A percentile compares a stretch with the other conserved stretches of the same genome.
phyloP scores from a whole-genome alignment of 257 asterid genomes.

The Gentiana straminea region DNA sequence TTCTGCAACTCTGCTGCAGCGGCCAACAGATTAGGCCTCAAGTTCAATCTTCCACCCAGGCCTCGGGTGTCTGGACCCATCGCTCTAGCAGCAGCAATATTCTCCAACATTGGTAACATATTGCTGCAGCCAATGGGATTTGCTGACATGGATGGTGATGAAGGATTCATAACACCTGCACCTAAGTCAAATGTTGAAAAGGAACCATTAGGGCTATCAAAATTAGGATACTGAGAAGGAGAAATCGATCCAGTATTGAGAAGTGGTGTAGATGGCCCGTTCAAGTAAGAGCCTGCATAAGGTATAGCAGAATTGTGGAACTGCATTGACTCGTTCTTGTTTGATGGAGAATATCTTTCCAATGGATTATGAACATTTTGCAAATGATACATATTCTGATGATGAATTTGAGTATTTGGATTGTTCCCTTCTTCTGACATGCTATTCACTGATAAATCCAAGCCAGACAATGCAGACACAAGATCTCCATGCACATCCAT shows the following conservation, averaged over 20 bases:
- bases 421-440: constrained; percentile 34
- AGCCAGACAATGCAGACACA: constrained; percentile 49
- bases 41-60: constrained; percentile 30
- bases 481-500: constrained; percentile 37
- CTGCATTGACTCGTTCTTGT: constrained; percentile 22
- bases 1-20: constrained; percentile 45
- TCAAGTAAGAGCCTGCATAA: constrained; percentile 17
- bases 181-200: constrained; percentile 36
- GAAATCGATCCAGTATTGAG: constrained; percentile 29
- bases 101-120: constrained; percentile 40
- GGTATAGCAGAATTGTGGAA: constrained; percentile 16
- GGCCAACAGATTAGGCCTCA: constrained; percentile 39
- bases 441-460: constrained; percentile 42
- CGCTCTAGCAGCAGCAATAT: constrained; percentile 31
- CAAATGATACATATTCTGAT: constrained; percentile 22
- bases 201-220: constrained; percentile 41
- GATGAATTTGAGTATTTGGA: constrained; percentile 24
- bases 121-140: constrained; percentile 34
- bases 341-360: constrained; percentile 21
- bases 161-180: constrained; percentile 30
- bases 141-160: constrained; percentile 38
- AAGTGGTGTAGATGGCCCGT: constrained; percentile 34
- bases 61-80: constrained; percentile 42
- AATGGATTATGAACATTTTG: constrained; percentile 26
- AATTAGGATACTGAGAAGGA: constrained; percentile 37